Evolutionary conservation across 2,329 filamentous ascomycete genomes (phyloP), one percentile per base, ranked within the genome.

Genomic region (Aureobasidium sp.): DNA sequence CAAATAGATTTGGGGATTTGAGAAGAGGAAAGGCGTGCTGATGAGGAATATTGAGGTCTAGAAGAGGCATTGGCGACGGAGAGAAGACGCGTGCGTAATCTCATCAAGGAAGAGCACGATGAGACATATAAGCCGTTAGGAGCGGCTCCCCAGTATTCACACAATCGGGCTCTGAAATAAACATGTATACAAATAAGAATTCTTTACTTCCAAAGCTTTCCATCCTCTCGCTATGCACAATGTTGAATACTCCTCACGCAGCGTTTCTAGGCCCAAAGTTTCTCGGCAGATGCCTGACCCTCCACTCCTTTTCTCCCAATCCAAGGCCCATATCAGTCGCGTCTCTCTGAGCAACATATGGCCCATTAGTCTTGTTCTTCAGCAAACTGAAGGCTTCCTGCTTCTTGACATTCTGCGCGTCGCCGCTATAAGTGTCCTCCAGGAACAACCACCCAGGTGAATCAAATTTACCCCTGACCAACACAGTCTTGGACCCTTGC

Each of bases 391-490:
- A 79, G 43, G 20, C 25, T 33, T 64, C 45, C 23, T 66, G 67
- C 56, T 47, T 65, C 62, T 58, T 65, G 55, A 48, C 47, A 38
- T 50, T 60, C 62, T 69, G 56, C 56, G 67, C 65, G 67, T 61
- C 73, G 18, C 78, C 75, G 38, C 76, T 71, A 69, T 88, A 85
- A 20, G 90, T 70, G 42, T 90, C 87, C 73, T 93, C 91, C 0
- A 87, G 87, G 68, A 91, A 92, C 1, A 90, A 89, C 90, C 91
- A 93, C 4, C 84, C 88, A 0, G 91, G 90, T 2, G 87, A 79
- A 71, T 93, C 91, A 64, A 92, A 88, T 69, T 87, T 90, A 3
- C 91, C 91, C 63, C 90, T 86, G 1, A 93, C 85, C 4, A 94
- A 81, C 4, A 93, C 85, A 20, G 93, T 79, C 20, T 83, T 79